These are phyloP conservation scores for Pascua guehoae DNA, from an alignment of 1,284 basidiomycete species.

Conservation along the genomic window DNA sequence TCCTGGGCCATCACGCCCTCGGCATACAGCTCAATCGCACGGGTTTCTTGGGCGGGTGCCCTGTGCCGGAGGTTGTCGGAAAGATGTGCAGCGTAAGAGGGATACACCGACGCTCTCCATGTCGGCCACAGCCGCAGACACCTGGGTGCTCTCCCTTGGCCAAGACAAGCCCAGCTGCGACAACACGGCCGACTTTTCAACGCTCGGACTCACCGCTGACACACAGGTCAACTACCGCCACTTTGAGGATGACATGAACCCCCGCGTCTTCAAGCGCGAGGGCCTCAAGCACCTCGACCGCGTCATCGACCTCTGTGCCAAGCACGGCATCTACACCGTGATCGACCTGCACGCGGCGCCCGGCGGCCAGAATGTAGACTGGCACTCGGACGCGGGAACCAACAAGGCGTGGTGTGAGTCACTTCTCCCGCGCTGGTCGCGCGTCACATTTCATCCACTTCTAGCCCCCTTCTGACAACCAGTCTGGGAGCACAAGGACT, in stretches of 20 bases:
- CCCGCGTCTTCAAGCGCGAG: constrained; percentile 33
- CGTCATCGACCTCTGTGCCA: constrained; percentile 38
- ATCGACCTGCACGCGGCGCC: constrained; percentile 48
- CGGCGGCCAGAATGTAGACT: constrained; percentile 47
- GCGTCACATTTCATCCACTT: no score
- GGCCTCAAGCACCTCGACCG: constrained; percentile 38
- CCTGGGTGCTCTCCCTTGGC: no score
- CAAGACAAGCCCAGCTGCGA: no score
- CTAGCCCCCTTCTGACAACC: constrained; percentile 23
- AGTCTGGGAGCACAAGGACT: constrained; percentile 72
- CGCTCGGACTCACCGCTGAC: background rate
- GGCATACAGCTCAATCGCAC: no score
- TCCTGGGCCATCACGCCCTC: no score
- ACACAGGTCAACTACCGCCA: constrained; percentile 32
- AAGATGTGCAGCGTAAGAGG: no score
- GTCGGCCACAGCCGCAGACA: no score
- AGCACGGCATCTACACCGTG: constrained; percentile 46
- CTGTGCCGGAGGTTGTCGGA: no score
- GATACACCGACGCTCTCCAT: no score
- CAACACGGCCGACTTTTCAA: no score
- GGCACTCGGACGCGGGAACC: constrained; percentile 42
- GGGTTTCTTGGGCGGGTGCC: no score
- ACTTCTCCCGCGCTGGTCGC: background rate
- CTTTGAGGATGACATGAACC: constrained; percentile 36
- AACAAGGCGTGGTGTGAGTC: constrained; percentile 40